Evolutionary conservation across 116 monocot genomes (phyloP).

Genomic region (Posidonia oceanica): DNA sequence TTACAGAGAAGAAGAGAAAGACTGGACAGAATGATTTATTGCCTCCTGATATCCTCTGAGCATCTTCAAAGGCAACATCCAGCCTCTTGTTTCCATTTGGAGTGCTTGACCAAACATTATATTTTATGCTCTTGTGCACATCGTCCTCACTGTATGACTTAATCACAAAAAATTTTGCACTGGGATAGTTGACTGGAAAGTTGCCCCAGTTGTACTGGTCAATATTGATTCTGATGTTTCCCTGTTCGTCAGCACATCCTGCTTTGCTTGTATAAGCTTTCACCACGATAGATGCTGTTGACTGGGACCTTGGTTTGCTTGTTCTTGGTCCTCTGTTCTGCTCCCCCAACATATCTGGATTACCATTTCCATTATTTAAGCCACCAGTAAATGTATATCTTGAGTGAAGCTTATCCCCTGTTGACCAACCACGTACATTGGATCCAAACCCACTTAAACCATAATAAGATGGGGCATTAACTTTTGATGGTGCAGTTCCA

Average conservation of each 20-base stretch:
- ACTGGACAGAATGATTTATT: constrained; percentile 38
- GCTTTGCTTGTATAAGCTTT: constrained; percentile 16
- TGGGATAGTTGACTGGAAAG: constrained; percentile 44
- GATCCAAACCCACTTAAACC: constrained; percentile 24
- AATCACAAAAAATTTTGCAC: constrained; percentile 66
- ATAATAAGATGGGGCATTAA: constrained; percentile 9
- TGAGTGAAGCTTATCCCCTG: constrained; percentile 8
- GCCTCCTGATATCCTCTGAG: constrained; percentile 26
- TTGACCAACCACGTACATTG: constrained; percentile 15
- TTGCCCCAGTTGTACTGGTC: constrained; percentile 37
- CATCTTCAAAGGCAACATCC: constrained; percentile 41
- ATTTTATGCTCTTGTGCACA: constrained; percentile 85
- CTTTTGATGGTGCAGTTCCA: constrained; percentile 12
- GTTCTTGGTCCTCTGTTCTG: constrained; percentile 49
- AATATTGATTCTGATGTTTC: constrained; percentile 23
- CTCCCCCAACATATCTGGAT: constrained; percentile 21
- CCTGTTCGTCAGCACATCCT: constrained; percentile 14
- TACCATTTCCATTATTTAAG: constrained; percentile 6
- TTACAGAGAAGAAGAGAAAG: constrained; percentile 84
- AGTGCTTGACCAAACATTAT: constrained; percentile 80
- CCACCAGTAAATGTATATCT: constrained; percentile 11
- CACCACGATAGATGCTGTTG: constrained; percentile 13
- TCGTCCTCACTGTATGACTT: constrained; percentile 90
- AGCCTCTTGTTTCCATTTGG: constrained; percentile 60
- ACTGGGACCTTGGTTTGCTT: constrained; percentile 18